Percentiles rank a stretch among this genome's conserved stretches.
Evolutionary conservation across 73 alveolate species (phyloP).

Genomic region (Urostyla sp.): DNA sequence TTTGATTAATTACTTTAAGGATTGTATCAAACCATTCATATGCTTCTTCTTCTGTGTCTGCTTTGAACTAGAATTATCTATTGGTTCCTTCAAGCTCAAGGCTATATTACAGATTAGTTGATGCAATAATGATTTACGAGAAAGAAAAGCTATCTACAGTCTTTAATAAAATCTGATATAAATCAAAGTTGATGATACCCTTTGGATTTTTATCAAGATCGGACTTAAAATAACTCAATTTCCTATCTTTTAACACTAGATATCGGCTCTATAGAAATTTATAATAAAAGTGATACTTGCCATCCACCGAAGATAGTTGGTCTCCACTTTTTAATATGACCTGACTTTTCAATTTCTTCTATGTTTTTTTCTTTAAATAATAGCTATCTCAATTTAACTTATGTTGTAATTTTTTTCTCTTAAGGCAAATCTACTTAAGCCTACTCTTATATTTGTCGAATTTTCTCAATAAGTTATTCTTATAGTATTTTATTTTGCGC

Average conservation of each 20-base stretch:
- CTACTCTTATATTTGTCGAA: no score
- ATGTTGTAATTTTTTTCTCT: no score
- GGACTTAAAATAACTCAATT: constrained; percentile 43
- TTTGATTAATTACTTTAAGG: constrained; percentile 37
- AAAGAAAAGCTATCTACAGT: background rate
- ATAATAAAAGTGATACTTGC: constrained; percentile 4
- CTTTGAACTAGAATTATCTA: constrained; percentile 54
- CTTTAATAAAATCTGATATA: constrained; percentile 27
- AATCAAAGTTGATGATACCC: constrained; percentile 69
- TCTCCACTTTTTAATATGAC: constrained; percentile 26
- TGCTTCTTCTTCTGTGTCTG: constrained; percentile 44
- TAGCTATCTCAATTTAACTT: no score
- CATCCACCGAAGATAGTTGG: constrained; percentile 38
- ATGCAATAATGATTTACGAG: background rate
- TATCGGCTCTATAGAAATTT: constrained; percentile 24
- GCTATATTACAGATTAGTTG: background rate
- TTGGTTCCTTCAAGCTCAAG: constrained; percentile 52
- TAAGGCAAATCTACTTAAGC: no score
- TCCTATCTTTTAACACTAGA: constrained; percentile 31
- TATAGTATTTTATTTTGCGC: no score
- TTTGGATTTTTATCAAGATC: constrained; percentile 42
- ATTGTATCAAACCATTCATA: constrained; percentile 63
- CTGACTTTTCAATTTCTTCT: constrained; percentile 8
- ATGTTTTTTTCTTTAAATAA: no score
- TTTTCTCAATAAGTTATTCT: no score